Evolutionary conservation across 768 basidiomycete genomes (phyloP), one percentile per base, ranked within the genome.

Genomic region (Auriculariales sp.): DNA sequence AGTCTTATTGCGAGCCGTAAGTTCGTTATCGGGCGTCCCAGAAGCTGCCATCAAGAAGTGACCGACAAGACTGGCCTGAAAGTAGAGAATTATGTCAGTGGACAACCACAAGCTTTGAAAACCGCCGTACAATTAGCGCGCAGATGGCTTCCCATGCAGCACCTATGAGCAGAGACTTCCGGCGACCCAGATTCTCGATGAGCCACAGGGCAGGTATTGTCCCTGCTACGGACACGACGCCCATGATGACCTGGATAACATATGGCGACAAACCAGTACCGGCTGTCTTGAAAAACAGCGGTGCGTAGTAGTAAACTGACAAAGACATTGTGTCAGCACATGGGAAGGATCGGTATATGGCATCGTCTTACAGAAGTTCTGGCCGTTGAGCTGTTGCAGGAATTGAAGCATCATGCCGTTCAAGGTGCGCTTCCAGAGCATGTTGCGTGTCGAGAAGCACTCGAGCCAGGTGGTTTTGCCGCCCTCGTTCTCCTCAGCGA

Each of bases 391-490:
- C 55, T 87, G 83, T 55, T 87, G 83, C 48, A 88, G 77, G 58
- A 86, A 85, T 55, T 84, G 83, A 36, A 84, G 62, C 78, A 84
- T 83, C 78, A 84, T 83, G n/a, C 84, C 83, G 52, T 85, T 86
- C 29, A 68, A 60, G 12, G 83, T 87, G 49, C 85, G 72, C 62
- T 78, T 81, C 77, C 81, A 84, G 35, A 87, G 62, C 57, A 70
- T 65, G 55, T 84, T 82, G 36, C 76, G 64, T 3, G 71, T 68
- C 1, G 80, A 79, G 70, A 88, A 87, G 62, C 83, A 84, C 60
- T 88, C 85, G 25, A 70, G 35, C 84, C 84, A 88, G 0, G 78
- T 81, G 1, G 83, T 81, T 58, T 83, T 81, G 5, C 85, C 85
- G 19, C 83, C 84, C 15, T 82, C 79, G 57, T 88, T 89, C 63